These are phyloP conservation scores for Cercophora newfieldiana DNA, from an alignment of 495 filamentous ascomycete genomes.

Conservation along the genomic window DNA sequence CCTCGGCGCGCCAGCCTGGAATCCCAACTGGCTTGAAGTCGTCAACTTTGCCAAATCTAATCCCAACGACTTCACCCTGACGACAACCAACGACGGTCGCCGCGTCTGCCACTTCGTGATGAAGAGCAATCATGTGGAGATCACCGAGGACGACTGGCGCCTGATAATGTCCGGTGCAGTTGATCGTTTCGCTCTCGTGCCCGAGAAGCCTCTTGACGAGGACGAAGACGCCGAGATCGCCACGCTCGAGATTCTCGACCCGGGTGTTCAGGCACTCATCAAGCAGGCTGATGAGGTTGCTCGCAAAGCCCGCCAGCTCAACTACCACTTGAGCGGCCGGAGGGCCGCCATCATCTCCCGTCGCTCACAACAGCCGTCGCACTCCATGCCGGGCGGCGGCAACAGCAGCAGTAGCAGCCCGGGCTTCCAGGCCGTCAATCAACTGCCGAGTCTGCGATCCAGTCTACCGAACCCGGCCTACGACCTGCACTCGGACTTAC, in stretches of 20 bases:
- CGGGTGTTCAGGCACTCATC: conserved; percentile 70
- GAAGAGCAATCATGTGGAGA: conserved; percentile 79
- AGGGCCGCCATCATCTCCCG: conserved; percentile 60
- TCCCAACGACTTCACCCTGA: conserved; percentile 75
- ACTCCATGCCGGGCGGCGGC: background rate
- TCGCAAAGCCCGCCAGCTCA: conserved; percentile 75
- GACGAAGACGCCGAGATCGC: conserved; percentile 84
- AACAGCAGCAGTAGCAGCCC: conserved; percentile 7
- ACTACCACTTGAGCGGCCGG: conserved; percentile 75
- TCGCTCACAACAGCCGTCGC: conserved; percentile 14
- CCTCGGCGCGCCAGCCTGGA: conserved; percentile 60
- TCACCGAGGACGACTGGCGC: conserved; percentile 82
- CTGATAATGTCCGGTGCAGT: conserved; percentile 78
- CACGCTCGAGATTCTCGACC: conserved; percentile 79
- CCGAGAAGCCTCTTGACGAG: conserved; percentile 68
- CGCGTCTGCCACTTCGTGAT: conserved; percentile 78
- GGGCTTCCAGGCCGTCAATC: conserved; percentile 25
- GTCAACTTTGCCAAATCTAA: conserved; percentile 81
- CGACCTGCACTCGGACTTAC: conserved; percentile 43
- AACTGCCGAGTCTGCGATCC: background rate
- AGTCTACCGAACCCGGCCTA: conserved; percentile 29
- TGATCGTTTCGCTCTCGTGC: conserved; percentile 79
- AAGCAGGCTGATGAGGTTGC: conserved; percentile 79
- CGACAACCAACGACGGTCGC: conserved; percentile 60
- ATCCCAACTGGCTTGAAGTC: conserved; percentile 71